Conservation (phyloP, 1,284 basidiomycete genomes). For the Ustilago loliicola region DNA sequence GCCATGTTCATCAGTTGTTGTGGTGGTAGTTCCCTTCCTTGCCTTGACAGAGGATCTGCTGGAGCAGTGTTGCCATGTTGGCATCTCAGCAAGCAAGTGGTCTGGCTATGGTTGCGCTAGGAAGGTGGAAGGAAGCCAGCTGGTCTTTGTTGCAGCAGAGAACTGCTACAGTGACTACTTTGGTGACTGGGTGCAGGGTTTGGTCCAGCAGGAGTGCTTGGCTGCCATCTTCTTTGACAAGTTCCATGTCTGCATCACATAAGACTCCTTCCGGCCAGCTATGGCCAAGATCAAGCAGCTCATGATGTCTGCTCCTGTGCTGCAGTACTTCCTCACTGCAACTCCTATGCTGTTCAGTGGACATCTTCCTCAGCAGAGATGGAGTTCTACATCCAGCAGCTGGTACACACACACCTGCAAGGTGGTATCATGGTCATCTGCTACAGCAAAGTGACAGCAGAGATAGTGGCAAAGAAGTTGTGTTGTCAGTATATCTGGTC, state of each 20-base stretch:
- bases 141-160: constrained; percentile 5
- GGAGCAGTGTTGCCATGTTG: not conserved
- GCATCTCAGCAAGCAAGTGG: too few species aligned
- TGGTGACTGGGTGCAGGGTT: not conserved
- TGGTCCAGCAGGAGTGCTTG: constrained; percentile 2
- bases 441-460: too few species aligned
- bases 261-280: not conserved
- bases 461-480: too few species aligned
- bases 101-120: not conserved
- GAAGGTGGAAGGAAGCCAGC: constrained; percentile 6
- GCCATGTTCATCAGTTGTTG: not conserved
- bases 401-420: not conserved
- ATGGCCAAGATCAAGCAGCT: not conserved
- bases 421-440: too few species aligned
- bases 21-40: constrained; percentile 5
- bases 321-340: constrained; percentile 10
- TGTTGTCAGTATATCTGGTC: too few species aligned
- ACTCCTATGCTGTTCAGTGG: constrained; percentile 1
- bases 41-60: not conserved
- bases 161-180: constrained; percentile 8
- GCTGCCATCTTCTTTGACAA: constrained; percentile 16
- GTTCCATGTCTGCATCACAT: constrained; percentile 7
- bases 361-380: not conserved
- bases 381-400: constrained; percentile 1
- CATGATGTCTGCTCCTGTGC: not conserved